Percentiles rank a stretch among this genome's conserved stretches.
Conservation (phyloP, 495 filamentous ascomycete species). For the Cetradonia linearis region DNA sequence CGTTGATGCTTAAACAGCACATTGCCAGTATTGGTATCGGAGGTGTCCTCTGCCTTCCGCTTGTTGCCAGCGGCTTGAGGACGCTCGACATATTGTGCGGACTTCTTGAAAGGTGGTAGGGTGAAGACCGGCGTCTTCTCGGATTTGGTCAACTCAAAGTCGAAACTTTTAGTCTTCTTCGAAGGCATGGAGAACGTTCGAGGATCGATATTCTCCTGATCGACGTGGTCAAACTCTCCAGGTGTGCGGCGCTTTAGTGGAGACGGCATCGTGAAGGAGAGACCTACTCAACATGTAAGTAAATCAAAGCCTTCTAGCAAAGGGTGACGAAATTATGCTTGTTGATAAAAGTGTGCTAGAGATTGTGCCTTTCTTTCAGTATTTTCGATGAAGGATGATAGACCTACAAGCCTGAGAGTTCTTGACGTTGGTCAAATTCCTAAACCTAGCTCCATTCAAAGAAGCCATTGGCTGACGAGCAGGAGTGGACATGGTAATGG, state of each 20-base stretch:
- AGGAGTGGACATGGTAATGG: conserved; percentile 24
- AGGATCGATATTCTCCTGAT: conserved; percentile 79
- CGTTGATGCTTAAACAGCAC: conserved; percentile 9
- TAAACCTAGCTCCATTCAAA: conserved; percentile 42
- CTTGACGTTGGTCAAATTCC: conserved; percentile 47
- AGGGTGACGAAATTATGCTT: neutral
- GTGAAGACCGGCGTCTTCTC: conserved; percentile 35
- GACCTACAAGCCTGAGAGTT: conserved; percentile 55
- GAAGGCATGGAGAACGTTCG: conserved; percentile 49
- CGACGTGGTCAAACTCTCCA: conserved; percentile 40
- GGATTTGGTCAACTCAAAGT: conserved; percentile 31
- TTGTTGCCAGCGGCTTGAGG: conserved; percentile 26
- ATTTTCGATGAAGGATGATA: neutral
- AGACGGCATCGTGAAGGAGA: conserved; percentile 21
- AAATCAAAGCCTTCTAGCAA: neutral
- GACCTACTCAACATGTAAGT: conserved; percentile 7
- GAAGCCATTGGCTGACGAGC: conserved; percentile 48
- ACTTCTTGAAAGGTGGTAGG: conserved; percentile 22
- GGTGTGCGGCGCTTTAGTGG: conserved; percentile 33
- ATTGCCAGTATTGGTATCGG: conserved; percentile 30
- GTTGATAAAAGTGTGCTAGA: neutral
- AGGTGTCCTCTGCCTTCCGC: conserved; percentile 28
- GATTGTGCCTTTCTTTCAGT: neutral
- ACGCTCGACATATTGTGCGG: conserved; percentile 22
- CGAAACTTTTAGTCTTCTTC: conserved; percentile 49